Evolutionary conservation across 2,329 filamentous ascomycete genomes (phyloP), one percentile per base, ranked within the genome.

Genomic region (Cytospora chrysosperma): DNA sequence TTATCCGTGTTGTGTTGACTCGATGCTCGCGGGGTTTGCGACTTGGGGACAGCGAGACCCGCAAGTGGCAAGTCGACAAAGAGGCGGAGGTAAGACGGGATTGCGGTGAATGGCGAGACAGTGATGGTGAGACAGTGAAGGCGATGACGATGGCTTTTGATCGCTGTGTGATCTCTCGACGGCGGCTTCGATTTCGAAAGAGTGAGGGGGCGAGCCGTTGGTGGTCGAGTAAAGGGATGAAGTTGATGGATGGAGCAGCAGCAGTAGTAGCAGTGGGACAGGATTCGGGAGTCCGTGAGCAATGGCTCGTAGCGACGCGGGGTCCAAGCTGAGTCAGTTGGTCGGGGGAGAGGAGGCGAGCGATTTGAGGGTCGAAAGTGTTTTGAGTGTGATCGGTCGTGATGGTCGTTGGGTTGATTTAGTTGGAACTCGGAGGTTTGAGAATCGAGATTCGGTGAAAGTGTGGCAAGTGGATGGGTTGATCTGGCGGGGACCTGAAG

Each of bases 291-390:
- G 49, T 57, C 61, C 54, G 61, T 51, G 61, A 53, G 61, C 54
- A 50, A 62, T 53, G 59, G 54, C 50, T 62, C 43, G 53, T 28
- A 64, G 53, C 55, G 64, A 61, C 64, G 64, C 64, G 64, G 64
- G 64, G 64, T 65, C 64, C 64, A 65, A 57, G 64, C 64, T 65
- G 64, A 65, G 61, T 65, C 64, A 60, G 64, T 53, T 47, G 50
- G 27, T 34, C 21, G 49, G 61, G 37, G 27, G 13, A 34, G 37
- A 47, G 24, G 52, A 59, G 61, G 56, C 61, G 37, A 47, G 10
- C 27, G 13, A 26, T 26, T 15, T 34, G 32, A 27, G 43, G 24
- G 17, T 53, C 60, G 54, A 52, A n/a, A 57, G 26, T 32, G 30
- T 51, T 43, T 43, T 57, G 53, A 27, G 17, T 32, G 27, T 19